Percentiles rank a stretch among this genome's conserved stretches.
These are phyloP conservation scores for Trypanosoma melophagium DNA, from an alignment of 208 protist genomes.

Conservation along the genomic window DNA sequence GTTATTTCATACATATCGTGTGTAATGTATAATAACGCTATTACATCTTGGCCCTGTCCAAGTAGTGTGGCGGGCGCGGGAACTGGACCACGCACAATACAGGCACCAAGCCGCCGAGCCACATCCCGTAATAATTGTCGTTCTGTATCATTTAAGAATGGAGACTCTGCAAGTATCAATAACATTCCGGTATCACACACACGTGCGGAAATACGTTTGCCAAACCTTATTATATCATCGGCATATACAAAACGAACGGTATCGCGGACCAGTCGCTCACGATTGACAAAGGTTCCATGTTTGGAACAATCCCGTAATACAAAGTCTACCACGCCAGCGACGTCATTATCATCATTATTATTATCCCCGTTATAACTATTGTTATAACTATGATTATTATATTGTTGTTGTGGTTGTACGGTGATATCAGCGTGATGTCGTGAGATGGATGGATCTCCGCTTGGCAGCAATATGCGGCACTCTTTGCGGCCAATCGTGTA, in stretches of 20 bases:
- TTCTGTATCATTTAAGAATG: conserved; percentile 26
- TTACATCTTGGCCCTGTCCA: conserved; percentile 46
- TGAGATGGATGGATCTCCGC: conserved; percentile 71
- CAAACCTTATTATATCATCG: conserved; percentile 66
- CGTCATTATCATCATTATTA: background rate
- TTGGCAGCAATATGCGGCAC: conserved; percentile 57
- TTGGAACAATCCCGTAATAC: conserved; percentile 57
- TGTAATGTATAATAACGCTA: conserved; percentile 66
- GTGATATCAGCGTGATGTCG: conserved; percentile 68
- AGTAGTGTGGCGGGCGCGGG: conserved; percentile 45
- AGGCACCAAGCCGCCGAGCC: conserved; percentile 44
- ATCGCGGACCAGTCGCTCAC: conserved; percentile 60
- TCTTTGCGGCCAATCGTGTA: conserved; percentile 76
- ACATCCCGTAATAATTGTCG: conserved; percentile 35
- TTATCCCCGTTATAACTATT: conserved; percentile 35
- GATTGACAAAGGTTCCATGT: conserved; percentile 70
- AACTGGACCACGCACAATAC: conserved; percentile 49
- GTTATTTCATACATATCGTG: conserved; percentile 54
- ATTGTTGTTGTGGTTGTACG: conserved; percentile 36
- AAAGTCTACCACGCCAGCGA: too few species aligned
- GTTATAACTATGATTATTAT: conserved; percentile 34
- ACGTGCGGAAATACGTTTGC: conserved; percentile 53
- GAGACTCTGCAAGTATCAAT: conserved; percentile 48
- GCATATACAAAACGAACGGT: conserved; percentile 54
- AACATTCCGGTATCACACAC: conserved; percentile 36